These are phyloP conservation scores for Phytophthora europaea DNA, from an alignment of 352 stramenopile species.

Conservation along the genomic window DNA sequence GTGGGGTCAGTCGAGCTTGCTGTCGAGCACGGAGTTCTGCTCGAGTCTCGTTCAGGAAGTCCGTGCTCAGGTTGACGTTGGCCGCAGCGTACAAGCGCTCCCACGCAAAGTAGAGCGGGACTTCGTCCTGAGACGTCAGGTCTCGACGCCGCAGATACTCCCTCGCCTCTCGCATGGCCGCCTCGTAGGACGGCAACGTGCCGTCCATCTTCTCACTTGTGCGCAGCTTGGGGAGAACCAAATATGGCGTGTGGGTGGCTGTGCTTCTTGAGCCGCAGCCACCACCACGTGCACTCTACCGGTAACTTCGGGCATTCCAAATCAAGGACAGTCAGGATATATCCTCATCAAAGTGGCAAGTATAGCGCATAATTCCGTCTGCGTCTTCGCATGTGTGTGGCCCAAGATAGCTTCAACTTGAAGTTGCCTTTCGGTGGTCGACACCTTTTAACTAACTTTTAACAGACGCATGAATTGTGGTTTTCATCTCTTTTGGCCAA, in stretches of 20 bases:
- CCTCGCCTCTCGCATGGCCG: constrained; percentile 43
- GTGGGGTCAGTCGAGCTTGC: constrained; percentile 44
- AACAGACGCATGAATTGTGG: background rate
- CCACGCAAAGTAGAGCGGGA: constrained; percentile 69
- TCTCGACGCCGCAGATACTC: constrained; percentile 50
- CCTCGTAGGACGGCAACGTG: constrained; percentile 46
- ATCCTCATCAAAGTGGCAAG: constrained; percentile 14
- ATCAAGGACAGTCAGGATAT: constrained; percentile 14
- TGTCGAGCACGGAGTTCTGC: constrained; percentile 42
- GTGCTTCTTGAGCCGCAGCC: constrained; percentile 10
- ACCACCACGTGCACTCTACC: background rate
- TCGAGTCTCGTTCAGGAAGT: constrained; percentile 51
- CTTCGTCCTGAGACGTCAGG: constrained; percentile 57
- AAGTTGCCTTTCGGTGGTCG: constrained; percentile 37
- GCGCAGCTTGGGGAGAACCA: constrained; percentile 24
- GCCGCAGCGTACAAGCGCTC: constrained; percentile 55
- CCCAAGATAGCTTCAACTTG: constrained; percentile 38
- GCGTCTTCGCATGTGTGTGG: constrained; percentile 16
- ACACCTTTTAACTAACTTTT: constrained; percentile 2
- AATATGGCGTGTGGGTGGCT: constrained; percentile 16
- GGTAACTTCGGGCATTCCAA: constrained; percentile 27
- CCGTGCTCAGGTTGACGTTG: constrained; percentile 55
- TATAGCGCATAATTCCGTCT: background rate
- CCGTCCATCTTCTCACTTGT: constrained; percentile 27
- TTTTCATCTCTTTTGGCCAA: no score